Evolutionary conservation across 768 basidiomycete genomes (phyloP), one percentile per base, ranked within the genome.

Genomic region (Collybia sp.): DNA sequence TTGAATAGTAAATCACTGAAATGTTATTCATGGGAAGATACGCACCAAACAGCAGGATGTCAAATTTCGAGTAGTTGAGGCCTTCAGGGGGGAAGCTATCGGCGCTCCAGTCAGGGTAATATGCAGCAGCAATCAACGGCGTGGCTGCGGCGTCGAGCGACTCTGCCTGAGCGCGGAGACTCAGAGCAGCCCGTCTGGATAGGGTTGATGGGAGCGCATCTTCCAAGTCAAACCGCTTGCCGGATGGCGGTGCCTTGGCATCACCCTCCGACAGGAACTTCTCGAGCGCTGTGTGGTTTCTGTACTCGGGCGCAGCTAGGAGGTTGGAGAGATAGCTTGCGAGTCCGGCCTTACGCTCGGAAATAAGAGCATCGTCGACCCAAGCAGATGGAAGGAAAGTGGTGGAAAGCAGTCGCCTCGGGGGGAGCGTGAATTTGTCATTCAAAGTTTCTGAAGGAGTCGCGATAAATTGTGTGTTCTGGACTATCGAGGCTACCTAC

Each of bases 41-140:
- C 68, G 48, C 39, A 83, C 82, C 78, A 49, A 81, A 86, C 59
- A 81, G 79, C 37, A 86, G 63, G 45, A 84, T 72, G 59, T 87
- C 82, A 53, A 83, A 84, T 57, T 79, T 74, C 48, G 71, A 72
- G 58, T 72, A 88, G 58, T 87, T 76, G 38, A 88, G 61, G 2
- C 57, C 58, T 61, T 81, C 78, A 5, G 85, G 85, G 3, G 81
- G 68, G 45, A 76, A 62, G 11, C 58, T 60, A 16, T 59, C 61
- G 1, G 63, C 69, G 34, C 66, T 62, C 82, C 82, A 82, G 51
- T 77, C 71, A 5, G 70, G 67, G 49, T 75, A 79, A 52, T 77
- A 79, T 0, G 74, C 64, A 0, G 70, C 76, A 30, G 67, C 66
- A 30, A 78, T 64, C 32, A 61, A 57, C 1, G 59, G 58, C 2